These are phyloP conservation scores for Trichoderma koningiopsis DNA, from an alignment of 2,329 filamentous ascomycete species.

Conservation along the genomic window DNA sequence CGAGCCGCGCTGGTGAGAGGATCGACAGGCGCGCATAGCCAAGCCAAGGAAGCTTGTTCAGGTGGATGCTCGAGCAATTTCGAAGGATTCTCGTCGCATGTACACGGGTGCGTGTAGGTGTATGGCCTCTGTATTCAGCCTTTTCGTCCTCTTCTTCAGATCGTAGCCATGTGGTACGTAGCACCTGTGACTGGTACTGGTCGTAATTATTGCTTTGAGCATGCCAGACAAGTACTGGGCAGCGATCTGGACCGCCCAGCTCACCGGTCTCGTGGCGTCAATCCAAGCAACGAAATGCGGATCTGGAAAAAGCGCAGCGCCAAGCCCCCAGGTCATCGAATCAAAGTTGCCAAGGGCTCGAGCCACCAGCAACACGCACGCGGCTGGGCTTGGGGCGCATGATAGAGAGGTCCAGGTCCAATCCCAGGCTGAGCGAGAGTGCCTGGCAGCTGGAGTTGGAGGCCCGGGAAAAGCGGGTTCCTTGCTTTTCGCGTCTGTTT, in stretches of 20 bases:
- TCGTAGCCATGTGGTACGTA: neutral
- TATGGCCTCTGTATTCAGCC: neutral
- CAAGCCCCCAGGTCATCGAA: neutral
- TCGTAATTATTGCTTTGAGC: neutral
- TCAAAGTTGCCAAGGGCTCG: neutral
- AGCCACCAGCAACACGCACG: neutral
- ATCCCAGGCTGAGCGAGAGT: neutral
- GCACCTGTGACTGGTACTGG: neutral
- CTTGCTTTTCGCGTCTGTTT: neutral
- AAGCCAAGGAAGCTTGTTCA: slow-evolving; percentile 12
- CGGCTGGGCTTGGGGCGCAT: neutral
- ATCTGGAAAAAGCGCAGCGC: slow-evolving; percentile 7
- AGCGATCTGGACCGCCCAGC: neutral
- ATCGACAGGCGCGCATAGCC: slow-evolving; percentile 8
- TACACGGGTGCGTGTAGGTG: neutral
- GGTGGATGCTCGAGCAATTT: neutral
- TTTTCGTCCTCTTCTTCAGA: neutral
- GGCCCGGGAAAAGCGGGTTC: neutral
- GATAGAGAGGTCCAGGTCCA: neutral
- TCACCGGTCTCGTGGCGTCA: neutral
- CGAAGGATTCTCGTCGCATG: neutral
- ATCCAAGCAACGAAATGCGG: slow-evolving; percentile 1
- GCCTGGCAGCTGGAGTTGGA: neutral
- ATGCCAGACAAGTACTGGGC: neutral
- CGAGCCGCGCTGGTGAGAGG: neutral